Conservation (phyloP, 2,329 filamentous ascomycete genomes). For the Neoarthrinium moseri region DNA sequence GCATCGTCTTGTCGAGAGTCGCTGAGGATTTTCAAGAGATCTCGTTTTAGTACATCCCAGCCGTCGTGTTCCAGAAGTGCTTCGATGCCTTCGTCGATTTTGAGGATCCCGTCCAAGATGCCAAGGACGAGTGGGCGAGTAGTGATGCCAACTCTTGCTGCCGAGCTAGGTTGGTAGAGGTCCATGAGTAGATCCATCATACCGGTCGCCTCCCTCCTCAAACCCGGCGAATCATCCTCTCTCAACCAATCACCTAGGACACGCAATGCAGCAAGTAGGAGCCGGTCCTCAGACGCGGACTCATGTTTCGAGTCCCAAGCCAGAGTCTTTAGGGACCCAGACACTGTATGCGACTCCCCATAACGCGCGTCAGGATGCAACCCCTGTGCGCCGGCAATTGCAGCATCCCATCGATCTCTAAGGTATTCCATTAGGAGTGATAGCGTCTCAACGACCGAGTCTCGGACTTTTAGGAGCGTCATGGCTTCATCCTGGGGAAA, state of each 20-base stretch:
- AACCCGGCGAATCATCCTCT: slow-evolving; percentile 62
- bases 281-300: slow-evolving; percentile 50
- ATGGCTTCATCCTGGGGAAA: no score
- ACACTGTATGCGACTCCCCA: slow-evolving; percentile 39
- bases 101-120: slow-evolving; percentile 57
- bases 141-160: not conserved
- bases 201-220: slow-evolving; percentile 56
- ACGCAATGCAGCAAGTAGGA: slow-evolving; percentile 58
- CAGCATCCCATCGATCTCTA: slow-evolving; percentile 68
- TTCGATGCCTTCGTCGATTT: slow-evolving; percentile 44
- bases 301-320: slow-evolving; percentile 58
- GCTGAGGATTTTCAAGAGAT: slow-evolving; percentile 45
- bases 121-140: slow-evolving; percentile 54
- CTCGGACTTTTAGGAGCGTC: slow-evolving; percentile 62
- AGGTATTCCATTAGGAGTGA: slow-evolving; percentile 64
- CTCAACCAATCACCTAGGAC: slow-evolving; percentile 65
- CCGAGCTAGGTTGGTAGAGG: slow-evolving; percentile 47
- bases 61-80: slow-evolving; percentile 50
- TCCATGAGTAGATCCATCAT: slow-evolving; percentile 64
- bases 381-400: slow-evolving; percentile 60
- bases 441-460: slow-evolving; percentile 61
- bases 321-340: slow-evolving; percentile 46
- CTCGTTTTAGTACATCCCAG: slow-evolving; percentile 51
- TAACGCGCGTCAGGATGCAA: slow-evolving; percentile 56
- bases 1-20: slow-evolving; percentile 24